Percentiles rank a stretch among this genome's conserved stretches.
These are phyloP conservation scores for Puccinellia tenuiflora DNA, from an alignment of 176 grass and related monocot species.

Conservation along the genomic window DNA sequence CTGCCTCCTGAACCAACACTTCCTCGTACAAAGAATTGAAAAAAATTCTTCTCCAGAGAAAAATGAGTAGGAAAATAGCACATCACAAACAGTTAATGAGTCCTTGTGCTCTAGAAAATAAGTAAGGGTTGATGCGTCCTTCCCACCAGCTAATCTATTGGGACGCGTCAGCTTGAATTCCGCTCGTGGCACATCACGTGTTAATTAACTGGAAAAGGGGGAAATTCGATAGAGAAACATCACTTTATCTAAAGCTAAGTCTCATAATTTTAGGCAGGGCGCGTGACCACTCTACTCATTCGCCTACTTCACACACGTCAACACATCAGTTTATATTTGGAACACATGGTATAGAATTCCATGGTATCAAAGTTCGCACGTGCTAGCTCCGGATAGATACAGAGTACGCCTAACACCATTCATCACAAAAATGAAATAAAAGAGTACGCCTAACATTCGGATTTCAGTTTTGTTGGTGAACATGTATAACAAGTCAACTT, in stretches of 20 bases:
- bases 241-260: background rate
- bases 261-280: background rate
- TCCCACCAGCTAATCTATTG: constrained; percentile 3
- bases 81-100: background rate
- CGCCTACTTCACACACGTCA: background rate
- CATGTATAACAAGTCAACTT: no score
- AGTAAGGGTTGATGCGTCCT: background rate
- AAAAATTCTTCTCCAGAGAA: background rate
- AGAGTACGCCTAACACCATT: no score
- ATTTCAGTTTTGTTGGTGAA: no score
- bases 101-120: background rate
- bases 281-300: background rate
- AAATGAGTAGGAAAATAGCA: background rate
- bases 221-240: background rate
- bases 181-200: background rate
- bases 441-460: no score
- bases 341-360: no score
- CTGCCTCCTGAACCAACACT: background rate
- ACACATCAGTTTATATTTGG: no score
- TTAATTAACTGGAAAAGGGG: background rate
- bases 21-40: background rate
- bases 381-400: no score
- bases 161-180: constrained; percentile 16
- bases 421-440: no score
- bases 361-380: no score